Evolutionary conservation across 768 basidiomycete genomes (phyloP).

Genomic region (Hypholoma sublateritium): DNA sequence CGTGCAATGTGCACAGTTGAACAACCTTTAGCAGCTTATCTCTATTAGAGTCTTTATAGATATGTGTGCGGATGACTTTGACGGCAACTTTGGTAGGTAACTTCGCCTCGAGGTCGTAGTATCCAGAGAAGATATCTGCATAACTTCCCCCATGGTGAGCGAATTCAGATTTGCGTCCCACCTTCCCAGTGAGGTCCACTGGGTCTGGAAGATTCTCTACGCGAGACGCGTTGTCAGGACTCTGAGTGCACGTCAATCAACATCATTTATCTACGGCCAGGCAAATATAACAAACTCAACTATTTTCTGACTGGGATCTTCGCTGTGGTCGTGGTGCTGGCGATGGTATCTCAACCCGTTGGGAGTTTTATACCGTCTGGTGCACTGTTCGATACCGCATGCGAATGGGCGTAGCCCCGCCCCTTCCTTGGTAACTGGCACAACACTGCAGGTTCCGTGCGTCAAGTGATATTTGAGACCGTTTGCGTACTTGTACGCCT

Average conservation of each 20-base stretch:
- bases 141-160: not conserved
- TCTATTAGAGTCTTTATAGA: constrained; percentile 7
- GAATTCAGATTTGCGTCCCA: not conserved
- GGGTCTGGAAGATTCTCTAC: not conserved
- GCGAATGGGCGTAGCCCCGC: not conserved
- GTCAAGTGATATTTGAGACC: constrained; percentile 93
- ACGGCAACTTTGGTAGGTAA: constrained; percentile 8
- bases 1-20: not conserved
- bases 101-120: not conserved
- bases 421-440: not conserved
- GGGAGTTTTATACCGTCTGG: not conserved
- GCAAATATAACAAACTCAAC: too few species aligned
- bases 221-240: too few species aligned
- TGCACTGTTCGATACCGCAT: not conserved
- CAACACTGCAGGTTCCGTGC: constrained; percentile 40
- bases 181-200: not conserved
- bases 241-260: too few species aligned
- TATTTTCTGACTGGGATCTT: too few species aligned
- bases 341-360: not conserved
- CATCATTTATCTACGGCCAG: too few species aligned
- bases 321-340: not conserved
- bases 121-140: not conserved
- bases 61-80: constrained; percentile 16
- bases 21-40: constrained; percentile 14
- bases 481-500: constrained; percentile 94